Percentiles rank a stretch among this genome's conserved stretches.
Evolutionary conservation across 202 grass and related monocot genomes (phyloP).

Genomic region (Eragrostis tef): DNA sequence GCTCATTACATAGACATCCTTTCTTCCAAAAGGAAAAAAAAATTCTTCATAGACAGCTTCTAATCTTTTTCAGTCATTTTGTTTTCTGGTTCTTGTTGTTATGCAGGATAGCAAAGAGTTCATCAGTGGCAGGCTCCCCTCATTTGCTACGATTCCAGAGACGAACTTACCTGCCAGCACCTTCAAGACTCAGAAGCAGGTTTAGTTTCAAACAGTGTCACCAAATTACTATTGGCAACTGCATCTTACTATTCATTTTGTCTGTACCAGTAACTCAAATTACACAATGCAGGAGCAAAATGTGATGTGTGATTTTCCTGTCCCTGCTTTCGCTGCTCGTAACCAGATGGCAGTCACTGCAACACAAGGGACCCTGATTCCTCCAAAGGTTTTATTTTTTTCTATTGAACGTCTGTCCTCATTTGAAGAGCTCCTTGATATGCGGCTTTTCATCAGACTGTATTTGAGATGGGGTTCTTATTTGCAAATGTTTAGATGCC

Average conservation of each 20-base stretch:
- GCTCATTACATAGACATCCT: neutral
- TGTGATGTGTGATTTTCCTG: conserved; percentile 46
- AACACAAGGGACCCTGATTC: conserved; percentile 34
- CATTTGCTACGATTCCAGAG: conserved; percentile 42
- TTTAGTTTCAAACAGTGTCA: conserved; percentile 37
- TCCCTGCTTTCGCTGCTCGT: conserved; percentile 48
- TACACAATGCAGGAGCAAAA: conserved; percentile 59
- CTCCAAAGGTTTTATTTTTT: conserved; percentile 55
- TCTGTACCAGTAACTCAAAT: conserved; percentile 27
- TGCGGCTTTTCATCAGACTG: conserved; percentile 22
- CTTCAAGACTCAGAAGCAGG: conserved; percentile 55
- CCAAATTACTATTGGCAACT: neutral
- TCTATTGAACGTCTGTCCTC: conserved; percentile 23
- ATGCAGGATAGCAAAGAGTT: conserved; percentile 64
- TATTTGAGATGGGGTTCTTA: conserved; percentile 33
- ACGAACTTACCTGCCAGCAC: conserved; percentile 40
- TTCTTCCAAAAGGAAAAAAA: neutral
- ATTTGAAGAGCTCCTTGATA: conserved; percentile 7
- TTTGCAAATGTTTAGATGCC: conserved; percentile 47
- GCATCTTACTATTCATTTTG: conserved; percentile 27
- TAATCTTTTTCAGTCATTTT: conserved; percentile 17
- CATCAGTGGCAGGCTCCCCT: conserved; percentile 43
- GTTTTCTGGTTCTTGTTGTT: conserved; percentile 26
- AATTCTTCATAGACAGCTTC: neutral
- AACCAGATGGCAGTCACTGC: conserved; percentile 41